These are phyloP conservation scores for Tremella fuciformis DNA, from an alignment of 768 basidiomycete species.

Conservation along the genomic window DNA sequence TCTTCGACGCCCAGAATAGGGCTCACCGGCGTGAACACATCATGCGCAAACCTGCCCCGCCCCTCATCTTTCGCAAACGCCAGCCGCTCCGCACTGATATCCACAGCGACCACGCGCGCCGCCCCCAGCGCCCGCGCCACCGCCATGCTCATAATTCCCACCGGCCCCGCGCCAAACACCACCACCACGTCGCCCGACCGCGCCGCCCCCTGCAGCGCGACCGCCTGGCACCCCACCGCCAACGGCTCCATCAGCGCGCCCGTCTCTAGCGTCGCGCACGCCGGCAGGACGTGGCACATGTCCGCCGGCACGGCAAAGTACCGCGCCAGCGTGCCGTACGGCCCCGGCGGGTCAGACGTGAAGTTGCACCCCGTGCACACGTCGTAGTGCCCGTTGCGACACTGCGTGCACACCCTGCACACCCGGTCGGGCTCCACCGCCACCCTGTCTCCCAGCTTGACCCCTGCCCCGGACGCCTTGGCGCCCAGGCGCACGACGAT, in stretches of 20 bases:
- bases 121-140: conserved; percentile 70
- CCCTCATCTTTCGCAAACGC: too few relatives aligned
- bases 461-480: conserved; percentile 49
- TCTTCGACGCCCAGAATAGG: too few relatives aligned
- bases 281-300: conserved; percentile 66
- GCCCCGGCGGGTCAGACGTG: conserved; percentile 61
- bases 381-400: conserved; percentile 68
- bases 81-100: conserved; percentile 68
- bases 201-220: conserved; percentile 71
- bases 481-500: conserved; percentile 75
- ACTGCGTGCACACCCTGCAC: conserved; percentile 61
- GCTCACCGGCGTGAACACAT: too few relatives aligned
- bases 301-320: conserved; percentile 85
- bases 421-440: conserved; percentile 90
- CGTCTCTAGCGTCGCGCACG: conserved; percentile 73
- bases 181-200: neutral
- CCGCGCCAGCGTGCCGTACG: conserved; percentile 77
- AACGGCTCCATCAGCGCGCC: conserved; percentile 92
- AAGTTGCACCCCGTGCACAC: neutral
- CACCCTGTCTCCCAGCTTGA: conserved; percentile 73
- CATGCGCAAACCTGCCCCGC: too few relatives aligned
- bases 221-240: conserved; percentile 75
- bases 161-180: conserved; percentile 65
- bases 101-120: conserved; percentile 68
- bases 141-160: conserved; percentile 83